Base-by-base conservation (phyloP, 768 basidiomycete species). In the Termitomyces sp. region DNA sequence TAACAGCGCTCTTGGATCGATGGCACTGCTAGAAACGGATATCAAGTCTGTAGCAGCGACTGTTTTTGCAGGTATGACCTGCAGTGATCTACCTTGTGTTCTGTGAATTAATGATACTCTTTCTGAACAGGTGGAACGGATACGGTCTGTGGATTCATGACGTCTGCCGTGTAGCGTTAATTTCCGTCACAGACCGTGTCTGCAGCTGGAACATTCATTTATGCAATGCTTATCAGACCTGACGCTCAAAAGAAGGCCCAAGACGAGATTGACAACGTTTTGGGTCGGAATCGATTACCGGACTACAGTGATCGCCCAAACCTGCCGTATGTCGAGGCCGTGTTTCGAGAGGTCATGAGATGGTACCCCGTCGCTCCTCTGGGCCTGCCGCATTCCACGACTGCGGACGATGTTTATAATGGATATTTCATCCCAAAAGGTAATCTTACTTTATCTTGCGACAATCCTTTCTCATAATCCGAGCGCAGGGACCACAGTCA, bases 241-340 rank as follows among this genome's bases (percentile, higher is more conserved):
- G 27, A 27, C 3, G 27, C 4, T 27, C 27, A 27, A 27, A 27
- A 4, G 4, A 27, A 27, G 27, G 27, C 27, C 27, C 27, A 27
- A 27, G 27, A 27, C 27, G 27, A 27, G 27, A 27, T 27, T 27
- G 27, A 80, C 52, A 60, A 63, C n/a, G 67, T 77, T 22, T 20
- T 78, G 48, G 75, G 75, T 34, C 61, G 65, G 33, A 66, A 71
- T 54, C 73, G 75, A 41, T 70, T 79, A 13, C 78, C 78, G 45
- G 70, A 66, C 3, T 27, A 27, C 27, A 27, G 27, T 27, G 27
- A 27, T 27, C 27, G 27, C 27, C 27, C 27, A 27, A 27, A 27
- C 27, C 27, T 27, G 27, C 27, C 27, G 27, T 79, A 74, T 54
- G 42, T 77, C 13, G 71, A 75, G 30, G 78, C 78, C 1, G 63